Percentiles rank a stretch among this genome's conserved stretches.
These are phyloP conservation scores for Pachyrhizus erosus DNA, from an alignment of 306 rosid genomes.

Conservation along the genomic window DNA sequence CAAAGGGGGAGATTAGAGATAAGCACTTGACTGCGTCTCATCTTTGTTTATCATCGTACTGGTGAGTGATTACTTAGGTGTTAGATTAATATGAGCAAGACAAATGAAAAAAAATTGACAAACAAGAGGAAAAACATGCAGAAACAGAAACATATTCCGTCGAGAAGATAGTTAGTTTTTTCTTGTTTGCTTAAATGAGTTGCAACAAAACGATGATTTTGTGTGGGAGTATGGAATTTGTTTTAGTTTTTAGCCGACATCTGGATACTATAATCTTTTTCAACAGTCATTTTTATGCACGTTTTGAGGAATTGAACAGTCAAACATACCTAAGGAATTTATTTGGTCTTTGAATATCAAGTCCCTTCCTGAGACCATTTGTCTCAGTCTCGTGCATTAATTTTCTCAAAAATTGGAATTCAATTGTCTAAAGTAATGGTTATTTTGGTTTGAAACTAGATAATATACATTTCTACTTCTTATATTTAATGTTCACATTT, in stretches of 20 bases:
- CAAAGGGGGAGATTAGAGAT: background rate
- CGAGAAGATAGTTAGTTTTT: background rate
- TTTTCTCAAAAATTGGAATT: too few species aligned
- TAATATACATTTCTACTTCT: too few species aligned
- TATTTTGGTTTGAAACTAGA: background rate
- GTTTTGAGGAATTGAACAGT: background rate
- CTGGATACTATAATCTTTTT: too few species aligned
- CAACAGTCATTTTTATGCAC: background rate
- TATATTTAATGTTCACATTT: too few species aligned
- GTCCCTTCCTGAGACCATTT: background rate
- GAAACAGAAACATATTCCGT: background rate
- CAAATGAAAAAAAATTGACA: background rate
- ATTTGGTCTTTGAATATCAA: background rate
- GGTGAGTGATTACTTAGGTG: background rate
- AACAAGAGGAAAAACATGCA: background rate
- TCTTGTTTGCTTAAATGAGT: background rate
- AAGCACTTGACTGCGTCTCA: background rate
- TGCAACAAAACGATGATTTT: background rate
- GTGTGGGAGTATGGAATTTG: background rate
- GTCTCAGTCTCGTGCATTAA: background rate
- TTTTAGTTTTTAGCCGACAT: background rate
- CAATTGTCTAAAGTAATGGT: background rate
- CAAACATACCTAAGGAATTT: background rate
- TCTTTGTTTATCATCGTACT: background rate
- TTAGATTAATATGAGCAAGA: background rate